Evolutionary conservation across 2,329 filamentous ascomycete species (phyloP).

Genomic region (Lizonia empirigonia): DNA sequence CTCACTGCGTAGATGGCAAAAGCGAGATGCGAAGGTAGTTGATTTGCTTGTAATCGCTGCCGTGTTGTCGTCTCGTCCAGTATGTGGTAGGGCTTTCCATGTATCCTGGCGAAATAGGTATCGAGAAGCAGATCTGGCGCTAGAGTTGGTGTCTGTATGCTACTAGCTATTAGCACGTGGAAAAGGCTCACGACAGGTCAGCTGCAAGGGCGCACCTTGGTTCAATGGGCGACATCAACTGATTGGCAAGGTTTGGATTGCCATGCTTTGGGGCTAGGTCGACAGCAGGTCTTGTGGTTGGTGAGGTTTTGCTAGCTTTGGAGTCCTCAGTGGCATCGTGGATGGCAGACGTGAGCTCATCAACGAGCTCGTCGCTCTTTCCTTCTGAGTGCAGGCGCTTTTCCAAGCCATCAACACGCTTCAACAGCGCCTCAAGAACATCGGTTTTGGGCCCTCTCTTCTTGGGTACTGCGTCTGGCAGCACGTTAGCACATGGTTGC

Average conservation of each 20-base stretch:
- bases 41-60: slow-evolving; percentile 71
- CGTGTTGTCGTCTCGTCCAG: slow-evolving; percentile 77
- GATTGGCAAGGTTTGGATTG: slow-evolving; percentile 33
- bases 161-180: slow-evolving; percentile 25
- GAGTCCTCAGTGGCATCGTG: slow-evolving; percentile 33
- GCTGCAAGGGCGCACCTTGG: slow-evolving; percentile 38
- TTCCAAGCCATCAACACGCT: slow-evolving; percentile 83
- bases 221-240: slow-evolving; percentile 48
- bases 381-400: slow-evolving; percentile 69
- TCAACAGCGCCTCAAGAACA: slow-evolving; percentile 81
- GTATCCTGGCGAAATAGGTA: slow-evolving; percentile 78
- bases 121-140: slow-evolving; percentile 71
- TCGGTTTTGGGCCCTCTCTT: slow-evolving; percentile 91
- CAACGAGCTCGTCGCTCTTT: slow-evolving; percentile 51
- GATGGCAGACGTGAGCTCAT: slow-evolving; percentile 29
- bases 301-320: slow-evolving; percentile 26
- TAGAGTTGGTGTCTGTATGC: slow-evolving; percentile 52
- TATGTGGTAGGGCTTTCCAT: slow-evolving; percentile 82
- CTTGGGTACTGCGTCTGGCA: slow-evolving; percentile 81
- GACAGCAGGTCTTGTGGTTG: slow-evolving; percentile 30
- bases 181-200: slow-evolving; percentile 6
- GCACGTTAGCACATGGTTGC: slow-evolving; percentile 21
- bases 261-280: slow-evolving; percentile 34
- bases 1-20: slow-evolving; percentile 60
- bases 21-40: slow-evolving; percentile 60